Evolutionary conservation across 106 monocot genomes (phyloP), one percentile per base, ranked within the genome.

Genomic region (Xerophyta viscosa): DNA sequence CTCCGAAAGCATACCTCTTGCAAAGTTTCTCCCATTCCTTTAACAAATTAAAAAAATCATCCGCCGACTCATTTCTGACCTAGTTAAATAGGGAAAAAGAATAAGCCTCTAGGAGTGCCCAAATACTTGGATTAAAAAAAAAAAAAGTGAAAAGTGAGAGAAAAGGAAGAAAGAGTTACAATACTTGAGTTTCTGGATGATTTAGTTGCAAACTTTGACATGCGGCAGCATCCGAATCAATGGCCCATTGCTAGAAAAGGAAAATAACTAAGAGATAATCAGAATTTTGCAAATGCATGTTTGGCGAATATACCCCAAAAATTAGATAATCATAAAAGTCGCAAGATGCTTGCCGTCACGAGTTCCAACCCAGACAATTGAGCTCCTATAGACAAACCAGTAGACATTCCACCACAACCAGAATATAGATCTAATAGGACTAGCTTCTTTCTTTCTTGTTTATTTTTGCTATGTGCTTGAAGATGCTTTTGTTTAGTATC

Each of bases 371-470:
- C 83, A 74, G 80, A 73, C 47, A 41, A 27, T 37, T 70, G 74
- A 61, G 93, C 83, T 57, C 93, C 93, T 26, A 77, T 31, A 54
- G 76, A 75, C 61, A 93, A 77, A 22, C 93, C 87, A 67, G 80
- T 88, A 52, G 93, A 93, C 87, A 93, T 87, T 42, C 83, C 93
- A 56, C 93, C 93, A 70, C 93, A 93, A 50, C 93, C 93, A 66
- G 73, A 77, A 71, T 80, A 93, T 23, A 93, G 66, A 71, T 93
- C 93, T 61, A 93, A 69, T 37, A 93, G 63, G 50, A 76, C 31
- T 44, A 93, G 33, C 45, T 88, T 77, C 48, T 26, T 46, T 15
- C 63, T 74, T 55, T 59, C 55, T 24, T 39, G 48, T 18, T 56
- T 48, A 23, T 1, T 39, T 45, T 41, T 66, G 28, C 20, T 47